Percentiles rank a stretch among this genome's conserved stretches.
These are phyloP conservation scores for Lachancea fermentati DNA, from an alignment of 805 yeast genomes.

Conservation along the genomic window DNA sequence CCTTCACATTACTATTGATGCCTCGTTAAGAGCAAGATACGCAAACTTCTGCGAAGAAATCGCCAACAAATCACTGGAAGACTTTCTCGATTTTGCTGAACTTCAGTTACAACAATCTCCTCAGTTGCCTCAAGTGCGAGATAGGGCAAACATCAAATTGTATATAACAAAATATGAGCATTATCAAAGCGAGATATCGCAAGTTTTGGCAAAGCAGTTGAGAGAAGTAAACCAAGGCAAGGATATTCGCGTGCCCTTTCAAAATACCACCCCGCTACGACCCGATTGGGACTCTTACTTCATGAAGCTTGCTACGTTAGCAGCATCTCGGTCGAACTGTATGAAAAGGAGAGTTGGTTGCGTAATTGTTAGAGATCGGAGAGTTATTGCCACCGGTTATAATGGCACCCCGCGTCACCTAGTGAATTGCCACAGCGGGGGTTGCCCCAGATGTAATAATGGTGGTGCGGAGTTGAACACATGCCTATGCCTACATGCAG, in stretches of 20 bases:
- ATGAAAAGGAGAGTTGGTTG: conserved; percentile 98
- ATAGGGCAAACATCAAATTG: conserved; percentile 7
- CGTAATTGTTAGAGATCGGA: conserved; percentile 76
- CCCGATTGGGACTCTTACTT: conserved; percentile 97
- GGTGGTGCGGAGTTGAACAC: conserved; percentile 73
- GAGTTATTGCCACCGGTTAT: conserved; percentile 94
- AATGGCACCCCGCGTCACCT: conserved; percentile 94
- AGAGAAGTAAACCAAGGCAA: conserved; percentile 14
- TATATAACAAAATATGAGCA: conserved; percentile 4
- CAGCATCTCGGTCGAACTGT: conserved; percentile 89
- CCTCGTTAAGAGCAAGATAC: conserved; percentile 51
- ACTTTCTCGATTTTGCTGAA: conserved; percentile 5
- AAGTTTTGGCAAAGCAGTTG: conserved; percentile 2
- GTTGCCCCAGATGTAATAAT: conserved; percentile 83
- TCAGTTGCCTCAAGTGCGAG: conserved; percentile 4
- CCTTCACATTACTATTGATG: conserved; percentile 71
- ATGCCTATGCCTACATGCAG: conserved; percentile 93
- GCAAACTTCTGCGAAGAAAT: conserved; percentile 1
- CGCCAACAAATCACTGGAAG: conserved; percentile 2
- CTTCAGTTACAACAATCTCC: conserved; percentile 1
- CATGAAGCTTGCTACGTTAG: conserved; percentile 88
- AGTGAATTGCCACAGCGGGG: conserved; percentile 90
- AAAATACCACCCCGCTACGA: conserved; percentile 36
- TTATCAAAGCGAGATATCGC: not conserved
- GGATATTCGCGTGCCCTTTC: conserved; percentile 13